Base-by-base conservation (phyloP, 148 eudicot species). In the Pharnaceum exiguum region DNA sequence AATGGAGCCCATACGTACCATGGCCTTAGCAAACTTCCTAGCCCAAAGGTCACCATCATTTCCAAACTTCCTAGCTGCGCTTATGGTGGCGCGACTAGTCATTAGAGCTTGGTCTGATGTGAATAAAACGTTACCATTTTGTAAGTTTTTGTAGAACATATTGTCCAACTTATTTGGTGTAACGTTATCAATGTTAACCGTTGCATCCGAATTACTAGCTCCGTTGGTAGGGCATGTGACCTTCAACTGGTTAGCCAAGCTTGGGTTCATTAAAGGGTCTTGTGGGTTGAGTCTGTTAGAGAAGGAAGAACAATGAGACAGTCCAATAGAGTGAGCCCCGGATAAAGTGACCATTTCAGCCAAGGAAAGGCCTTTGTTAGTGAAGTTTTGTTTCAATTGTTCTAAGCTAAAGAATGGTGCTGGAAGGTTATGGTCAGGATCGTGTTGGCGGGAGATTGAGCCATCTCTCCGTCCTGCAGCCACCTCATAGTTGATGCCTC, bases 311-410 rank as follows among this genome's bases (percentile, higher is more conserved):
- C 78, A 75, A 13, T 59, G 73, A 3, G 74, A 45, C 7, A 65
- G 48, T 11, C 78, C 78, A 33, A 69, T 51, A 2, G 75, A 73
- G 51, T 77, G 82, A 11, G 77, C 75, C 1, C 82, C 77, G 0
- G 75, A 77, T 17, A 77, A 71, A 3, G 67, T 62, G 45, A 77
- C 82, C 65, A 72, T 64, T 16, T 77, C 74, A 1, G 60, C 65
- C 11, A 63, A 21, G 1, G 65, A 46, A 11, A 69, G 55, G 2
- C 69, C 71, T 49, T 71, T 76, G 2, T 17, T 35, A 0, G 24
- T 50, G 24, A 75, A 75, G 9, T 9, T 67, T 0, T 62, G 50
- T 9, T 51, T 22, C 2, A 75, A 62, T 27, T 52, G 55, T 13
- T 39, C 19, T 22, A 62, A 38, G n/a, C 62, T 40, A 48, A 63